phyloP scores from a whole-genome alignment of 164 flowering plant species.

The Umbellularia californica region DNA sequence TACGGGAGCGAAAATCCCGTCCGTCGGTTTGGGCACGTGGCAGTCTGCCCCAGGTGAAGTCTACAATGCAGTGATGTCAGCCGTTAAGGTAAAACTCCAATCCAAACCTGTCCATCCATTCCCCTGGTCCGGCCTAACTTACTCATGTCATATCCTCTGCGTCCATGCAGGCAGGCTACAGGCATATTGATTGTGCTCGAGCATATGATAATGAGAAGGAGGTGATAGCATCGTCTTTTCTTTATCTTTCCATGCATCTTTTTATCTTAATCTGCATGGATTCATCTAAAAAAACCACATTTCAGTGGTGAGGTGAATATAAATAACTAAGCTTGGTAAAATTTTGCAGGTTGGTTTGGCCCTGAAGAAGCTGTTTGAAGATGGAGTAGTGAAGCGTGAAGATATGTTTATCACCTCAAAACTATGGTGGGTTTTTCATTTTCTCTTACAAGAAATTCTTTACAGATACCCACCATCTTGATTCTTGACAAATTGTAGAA shows the following conservation, averaged over 20 bases:
- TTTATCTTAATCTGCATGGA: too few relatives aligned
- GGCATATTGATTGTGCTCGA: conserved; percentile 68
- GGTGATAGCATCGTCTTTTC: conserved; percentile 24
- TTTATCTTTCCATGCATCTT: too few relatives aligned
- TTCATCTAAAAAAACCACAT: too few relatives aligned
- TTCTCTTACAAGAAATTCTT: too few relatives aligned
- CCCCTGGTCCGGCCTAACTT: background rate
- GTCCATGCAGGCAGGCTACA: conserved; percentile 48
- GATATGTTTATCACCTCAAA: conserved; percentile 85
- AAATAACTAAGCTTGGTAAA: too few relatives aligned
- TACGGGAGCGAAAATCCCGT: conserved; percentile 65
- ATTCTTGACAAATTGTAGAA: too few relatives aligned
- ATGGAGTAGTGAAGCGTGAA: conserved; percentile 76
- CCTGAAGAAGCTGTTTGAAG: conserved; percentile 70
- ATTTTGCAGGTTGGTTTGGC: conserved; percentile 55
- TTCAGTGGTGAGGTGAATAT: background rate
- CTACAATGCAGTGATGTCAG: conserved; percentile 39
- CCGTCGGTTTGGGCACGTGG: conserved; percentile 64
- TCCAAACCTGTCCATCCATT: background rate
- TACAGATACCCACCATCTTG: too few relatives aligned
- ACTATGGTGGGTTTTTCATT: conserved; percentile 52
- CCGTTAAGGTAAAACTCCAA: conserved; percentile 45
- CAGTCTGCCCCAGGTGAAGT: conserved; percentile 42
- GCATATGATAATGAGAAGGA: conserved; percentile 53
- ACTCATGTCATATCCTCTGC: background rate